Evolutionary conservation across 2,329 filamentous ascomycete species (phyloP).

Genomic region (Leptographium flavum): DNA sequence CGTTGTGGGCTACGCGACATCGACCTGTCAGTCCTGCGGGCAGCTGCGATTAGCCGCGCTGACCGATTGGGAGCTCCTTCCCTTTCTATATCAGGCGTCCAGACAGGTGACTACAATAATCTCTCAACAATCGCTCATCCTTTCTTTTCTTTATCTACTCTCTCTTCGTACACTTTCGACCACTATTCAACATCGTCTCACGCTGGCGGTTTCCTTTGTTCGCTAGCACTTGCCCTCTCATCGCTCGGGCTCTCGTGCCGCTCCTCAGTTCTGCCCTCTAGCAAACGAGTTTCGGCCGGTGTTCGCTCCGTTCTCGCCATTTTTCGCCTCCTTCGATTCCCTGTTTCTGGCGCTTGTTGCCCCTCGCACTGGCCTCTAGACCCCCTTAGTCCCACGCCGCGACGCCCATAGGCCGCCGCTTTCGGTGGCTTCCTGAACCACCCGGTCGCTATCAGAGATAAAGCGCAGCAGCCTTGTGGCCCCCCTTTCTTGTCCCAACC

Average conservation of each 20-base stretch:
- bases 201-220: background rate
- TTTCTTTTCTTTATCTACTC: too few relatives aligned
- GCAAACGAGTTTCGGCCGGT: background rate
- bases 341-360: background rate
- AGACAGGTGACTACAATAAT: too few relatives aligned
- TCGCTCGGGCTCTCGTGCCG: background rate
- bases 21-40: too few relatives aligned
- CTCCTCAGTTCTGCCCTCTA: too few relatives aligned
- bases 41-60: background rate
- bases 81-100: too few relatives aligned
- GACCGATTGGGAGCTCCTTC: too few relatives aligned
- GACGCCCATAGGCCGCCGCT: background rate
- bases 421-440: conserved; percentile 1
- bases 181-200: background rate
- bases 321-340: background rate
- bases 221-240: too few relatives aligned
- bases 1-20: too few relatives aligned
- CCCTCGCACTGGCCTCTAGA: background rate
- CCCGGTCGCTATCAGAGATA: conserved; percentile 2
- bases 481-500: background rate
- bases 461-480: background rate
- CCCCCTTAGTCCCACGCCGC: background rate
- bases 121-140: too few relatives aligned
- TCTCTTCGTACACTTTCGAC: background rate
- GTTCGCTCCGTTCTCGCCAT: too few relatives aligned